These are phyloP conservation scores for Colletotrichum sp. DNA, from an alignment of 2,329 filamentous ascomycete species.

Conservation along the genomic window DNA sequence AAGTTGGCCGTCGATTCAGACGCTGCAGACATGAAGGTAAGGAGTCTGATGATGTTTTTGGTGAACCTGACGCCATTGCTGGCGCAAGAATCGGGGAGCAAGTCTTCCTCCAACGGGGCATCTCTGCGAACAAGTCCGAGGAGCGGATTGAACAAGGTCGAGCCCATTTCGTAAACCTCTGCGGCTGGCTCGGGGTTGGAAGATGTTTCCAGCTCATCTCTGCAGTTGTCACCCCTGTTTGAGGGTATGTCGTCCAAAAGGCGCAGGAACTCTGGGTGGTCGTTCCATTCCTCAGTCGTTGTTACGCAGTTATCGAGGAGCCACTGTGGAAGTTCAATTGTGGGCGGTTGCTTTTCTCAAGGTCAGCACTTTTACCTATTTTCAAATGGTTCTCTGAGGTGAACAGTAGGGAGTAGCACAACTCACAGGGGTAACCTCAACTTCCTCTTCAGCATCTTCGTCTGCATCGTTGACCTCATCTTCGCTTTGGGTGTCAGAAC, in stretches of 20 bases:
- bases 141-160: neutral
- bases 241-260: neutral
- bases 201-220: neutral
- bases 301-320: neutral
- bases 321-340: neutral
- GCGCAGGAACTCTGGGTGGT: neutral
- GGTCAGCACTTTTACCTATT: neutral
- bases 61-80: neutral
- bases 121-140: neutral
- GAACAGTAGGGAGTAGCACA: neutral
- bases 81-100: neutral
- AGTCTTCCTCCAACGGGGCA: neutral
- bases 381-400: neutral
- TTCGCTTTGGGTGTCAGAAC: accelerated
- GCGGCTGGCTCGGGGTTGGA: neutral
- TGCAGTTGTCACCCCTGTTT: neutral
- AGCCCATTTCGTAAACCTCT: neutral
- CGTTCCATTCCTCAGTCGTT: neutral
- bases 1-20: neutral
- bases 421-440: neutral
- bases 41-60: neutral
- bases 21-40: neutral
- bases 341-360: neutral
- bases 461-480: neutral
- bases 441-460: neutral